Conservation (phyloP, 352 stramenopile species). For the Pythium phragmiticola region DNA sequence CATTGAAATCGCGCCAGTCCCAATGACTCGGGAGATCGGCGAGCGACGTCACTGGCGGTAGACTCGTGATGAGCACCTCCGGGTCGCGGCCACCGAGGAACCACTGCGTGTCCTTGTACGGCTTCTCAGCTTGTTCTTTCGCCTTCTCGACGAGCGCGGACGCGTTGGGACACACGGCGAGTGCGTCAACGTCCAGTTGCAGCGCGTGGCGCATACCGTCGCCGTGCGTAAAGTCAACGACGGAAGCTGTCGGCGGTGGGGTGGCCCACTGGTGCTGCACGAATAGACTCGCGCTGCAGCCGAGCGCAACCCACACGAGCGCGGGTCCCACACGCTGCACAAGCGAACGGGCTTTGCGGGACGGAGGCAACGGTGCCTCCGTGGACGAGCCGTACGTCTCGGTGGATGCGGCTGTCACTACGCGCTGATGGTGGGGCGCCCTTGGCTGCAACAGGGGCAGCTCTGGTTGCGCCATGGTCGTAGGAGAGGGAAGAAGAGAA, state of each 20-base stretch:
- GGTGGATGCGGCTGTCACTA: not conserved
- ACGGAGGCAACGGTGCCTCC: constrained; percentile 18
- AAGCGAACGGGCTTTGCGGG: constrained; percentile 18
- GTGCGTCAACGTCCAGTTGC: constrained; percentile 48
- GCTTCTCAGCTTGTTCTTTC: constrained; percentile 13
- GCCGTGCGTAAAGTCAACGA: constrained; percentile 42
- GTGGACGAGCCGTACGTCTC: constrained; percentile 17
- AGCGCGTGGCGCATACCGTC: constrained; percentile 48
- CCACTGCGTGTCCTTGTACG: constrained; percentile 51
- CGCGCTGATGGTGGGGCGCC: constrained; percentile 19
- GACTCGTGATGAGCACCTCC: constrained; percentile 41
- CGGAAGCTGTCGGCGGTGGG: constrained; percentile 11
- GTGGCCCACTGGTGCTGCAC: constrained; percentile 10
- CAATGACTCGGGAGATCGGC: constrained; percentile 65
- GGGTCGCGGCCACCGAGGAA: constrained; percentile 66
- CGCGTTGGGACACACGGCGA: constrained; percentile 42
- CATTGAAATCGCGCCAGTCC: constrained; percentile 81
- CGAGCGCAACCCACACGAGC: constrained; percentile 51
- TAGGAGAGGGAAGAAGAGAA: constrained; percentile 8
- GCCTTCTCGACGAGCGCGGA: constrained; percentile 21
- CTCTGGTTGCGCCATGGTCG: constrained; percentile 30
- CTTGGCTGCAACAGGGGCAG: constrained; percentile 37
- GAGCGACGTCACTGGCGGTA: constrained; percentile 50
- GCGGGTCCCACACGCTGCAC: constrained; percentile 32
- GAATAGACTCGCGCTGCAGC: constrained; percentile 44